phyloP scores from a whole-genome alignment of 169 alveolate species.

The Eimeria maxima region DNA sequence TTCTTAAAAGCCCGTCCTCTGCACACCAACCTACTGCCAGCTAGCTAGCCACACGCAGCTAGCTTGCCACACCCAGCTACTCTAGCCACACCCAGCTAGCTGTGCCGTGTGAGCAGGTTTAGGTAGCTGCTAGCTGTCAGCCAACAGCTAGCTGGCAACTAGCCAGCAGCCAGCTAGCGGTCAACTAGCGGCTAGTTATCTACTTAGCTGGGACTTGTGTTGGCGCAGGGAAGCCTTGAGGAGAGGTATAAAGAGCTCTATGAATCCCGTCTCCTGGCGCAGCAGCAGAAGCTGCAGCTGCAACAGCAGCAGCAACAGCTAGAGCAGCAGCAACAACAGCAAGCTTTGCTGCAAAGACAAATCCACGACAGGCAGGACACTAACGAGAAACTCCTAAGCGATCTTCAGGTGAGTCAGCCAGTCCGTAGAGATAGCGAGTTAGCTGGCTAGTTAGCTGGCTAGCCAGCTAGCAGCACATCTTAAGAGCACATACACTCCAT shows the following conservation, averaged over 20 bases:
- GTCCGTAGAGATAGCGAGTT: neutral
- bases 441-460: conserved; percentile 3
- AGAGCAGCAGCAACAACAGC: conserved; percentile 59
- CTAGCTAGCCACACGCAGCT: no score
- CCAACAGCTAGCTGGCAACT: neutral
- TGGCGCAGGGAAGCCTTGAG: conserved; percentile 56
- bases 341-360: conserved; percentile 10
- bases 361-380: conserved; percentile 52
- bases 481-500: neutral
- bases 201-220: neutral
- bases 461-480: neutral
- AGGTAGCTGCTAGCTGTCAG: neutral
- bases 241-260: conserved; percentile 55
- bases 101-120: neutral
- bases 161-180: neutral
- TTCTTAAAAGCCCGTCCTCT: conserved; percentile 23
- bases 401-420: conserved; percentile 48
- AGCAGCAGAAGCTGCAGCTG: conserved; percentile 66
- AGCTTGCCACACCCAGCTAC: no score
- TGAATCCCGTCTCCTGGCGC: conserved; percentile 8
- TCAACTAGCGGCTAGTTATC: no score
- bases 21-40: no score
- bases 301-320: conserved; percentile 67
- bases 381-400: conserved; percentile 54
- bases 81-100: neutral